Percentiles rank a stretch among this genome's conserved stretches.
phyloP scores from a whole-genome alignment of 306 rosid genomes.

The Acacia crassicarpa region DNA sequence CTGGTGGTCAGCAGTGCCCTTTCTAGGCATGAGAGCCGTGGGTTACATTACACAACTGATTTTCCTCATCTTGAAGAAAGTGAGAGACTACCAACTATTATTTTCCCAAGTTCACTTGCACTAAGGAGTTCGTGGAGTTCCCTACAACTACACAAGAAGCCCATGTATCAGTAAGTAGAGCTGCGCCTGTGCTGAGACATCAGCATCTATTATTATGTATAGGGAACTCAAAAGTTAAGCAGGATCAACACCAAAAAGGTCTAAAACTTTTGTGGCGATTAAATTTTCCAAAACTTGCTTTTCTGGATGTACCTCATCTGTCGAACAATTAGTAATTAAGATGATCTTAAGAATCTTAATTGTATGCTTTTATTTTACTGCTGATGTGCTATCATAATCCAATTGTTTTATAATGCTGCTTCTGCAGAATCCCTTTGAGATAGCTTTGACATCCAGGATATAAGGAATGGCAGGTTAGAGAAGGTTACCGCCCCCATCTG shows the following conservation, averaged over 20 bases:
- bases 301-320: background rate
- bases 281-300: background rate
- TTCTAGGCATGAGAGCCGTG: slow-evolving; percentile 89
- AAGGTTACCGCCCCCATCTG: background rate
- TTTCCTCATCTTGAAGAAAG: slow-evolving; percentile 89
- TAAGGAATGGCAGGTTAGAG: background rate
- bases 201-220: slow-evolving; percentile 23
- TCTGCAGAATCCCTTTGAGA: background rate
- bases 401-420: background rate
- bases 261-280: background rate
- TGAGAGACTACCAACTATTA: slow-evolving; percentile 87
- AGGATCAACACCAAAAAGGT: slow-evolving; percentile 27
- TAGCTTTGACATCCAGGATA: background rate
- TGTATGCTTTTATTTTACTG: background rate
- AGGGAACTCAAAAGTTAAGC: slow-evolving; percentile 6
- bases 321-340: background rate
- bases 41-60: slow-evolving; percentile 85
- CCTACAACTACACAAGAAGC: slow-evolving; percentile 71
- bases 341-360: background rate
- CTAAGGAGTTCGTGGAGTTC: slow-evolving; percentile 76
- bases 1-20: slow-evolving; percentile 90
- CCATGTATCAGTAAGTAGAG: slow-evolving; percentile 30
- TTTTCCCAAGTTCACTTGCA: slow-evolving; percentile 64
- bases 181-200: slow-evolving; percentile 11
- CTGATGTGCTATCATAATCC: background rate